Conservation (phyloP, 805 yeast genomes). For the Clavispora asparagi region DNA sequence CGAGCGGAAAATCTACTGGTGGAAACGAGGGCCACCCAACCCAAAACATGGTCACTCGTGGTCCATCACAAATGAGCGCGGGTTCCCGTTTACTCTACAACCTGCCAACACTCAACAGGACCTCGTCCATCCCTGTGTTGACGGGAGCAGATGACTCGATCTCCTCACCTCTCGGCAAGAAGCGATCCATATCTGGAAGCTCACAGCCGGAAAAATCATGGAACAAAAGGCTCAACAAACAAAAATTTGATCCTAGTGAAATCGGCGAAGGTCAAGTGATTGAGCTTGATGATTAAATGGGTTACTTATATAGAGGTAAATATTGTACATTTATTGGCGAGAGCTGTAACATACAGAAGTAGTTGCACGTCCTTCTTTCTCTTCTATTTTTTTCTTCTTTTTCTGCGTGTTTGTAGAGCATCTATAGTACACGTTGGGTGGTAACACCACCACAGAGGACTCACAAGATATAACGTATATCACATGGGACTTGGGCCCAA, state of each 20-base stretch:
- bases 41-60: not conserved
- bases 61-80: not conserved
- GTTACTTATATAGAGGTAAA: not conserved
- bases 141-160: not conserved
- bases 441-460: not conserved
- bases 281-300: conserved; percentile 10
- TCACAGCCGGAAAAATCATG: conserved; percentile 2
- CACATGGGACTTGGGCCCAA: conserved; percentile 68
- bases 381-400: not conserved
- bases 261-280: conserved; percentile 10
- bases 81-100: not conserved
- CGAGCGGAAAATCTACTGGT: conserved; percentile 5
- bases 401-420: not conserved
- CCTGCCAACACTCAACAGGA: not conserved
- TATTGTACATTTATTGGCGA: not conserved
- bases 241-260: conserved; percentile 9
- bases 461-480: not conserved
- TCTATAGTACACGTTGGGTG: not conserved
- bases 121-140: not conserved
- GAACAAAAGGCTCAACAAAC: conserved; percentile 10
- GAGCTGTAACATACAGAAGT: not conserved
- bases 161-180: conserved; percentile 4
- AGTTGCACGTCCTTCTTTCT: not conserved
- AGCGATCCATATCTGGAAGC: conserved; percentile 7
- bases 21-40: not conserved